Evolutionary conservation across 495 filamentous ascomycete species (phyloP).

Genomic region (Penicillium angulare): DNA sequence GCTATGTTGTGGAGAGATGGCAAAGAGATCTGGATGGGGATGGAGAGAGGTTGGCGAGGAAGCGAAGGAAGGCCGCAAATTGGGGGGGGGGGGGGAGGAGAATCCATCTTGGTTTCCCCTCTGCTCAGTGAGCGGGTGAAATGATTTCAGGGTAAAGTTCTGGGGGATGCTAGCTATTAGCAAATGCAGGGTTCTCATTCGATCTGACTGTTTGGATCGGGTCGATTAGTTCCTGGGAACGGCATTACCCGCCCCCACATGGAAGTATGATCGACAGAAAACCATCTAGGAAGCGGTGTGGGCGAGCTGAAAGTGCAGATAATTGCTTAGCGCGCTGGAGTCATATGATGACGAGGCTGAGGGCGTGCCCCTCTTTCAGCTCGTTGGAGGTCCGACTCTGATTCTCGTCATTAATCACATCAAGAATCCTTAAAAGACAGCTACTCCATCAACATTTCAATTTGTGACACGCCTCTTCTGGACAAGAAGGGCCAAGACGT

Average conservation of each 20-base stretch:
- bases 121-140: slow-evolving; percentile 9
- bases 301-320: background rate
- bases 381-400: background rate
- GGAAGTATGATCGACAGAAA: background rate
- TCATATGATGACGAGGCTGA: slow-evolving; percentile 6
- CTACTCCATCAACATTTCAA: background rate
- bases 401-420: background rate
- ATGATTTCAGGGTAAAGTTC: slow-evolving; percentile 3
- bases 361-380: slow-evolving; percentile 3
- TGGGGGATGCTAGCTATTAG: slow-evolving; percentile 11
- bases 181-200: slow-evolving; percentile 5
- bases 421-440: background rate
- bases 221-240: slow-evolving; percentile 2
- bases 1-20: slow-evolving; percentile 1
- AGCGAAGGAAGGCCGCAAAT: too few species aligned
- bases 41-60: background rate
- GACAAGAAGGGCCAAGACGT: background rate
- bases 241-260: background rate
- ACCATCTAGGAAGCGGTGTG: background rate
- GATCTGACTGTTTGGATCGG: background rate
- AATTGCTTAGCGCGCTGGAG: background rate
- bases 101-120: background rate
- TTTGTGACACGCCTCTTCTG: background rate
- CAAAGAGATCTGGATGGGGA: background rate
- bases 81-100: too few species aligned